These are phyloP conservation scores for Gracilariopsis chorda DNA, from an alignment of 23 red algal species.

Conservation along the genomic window DNA sequence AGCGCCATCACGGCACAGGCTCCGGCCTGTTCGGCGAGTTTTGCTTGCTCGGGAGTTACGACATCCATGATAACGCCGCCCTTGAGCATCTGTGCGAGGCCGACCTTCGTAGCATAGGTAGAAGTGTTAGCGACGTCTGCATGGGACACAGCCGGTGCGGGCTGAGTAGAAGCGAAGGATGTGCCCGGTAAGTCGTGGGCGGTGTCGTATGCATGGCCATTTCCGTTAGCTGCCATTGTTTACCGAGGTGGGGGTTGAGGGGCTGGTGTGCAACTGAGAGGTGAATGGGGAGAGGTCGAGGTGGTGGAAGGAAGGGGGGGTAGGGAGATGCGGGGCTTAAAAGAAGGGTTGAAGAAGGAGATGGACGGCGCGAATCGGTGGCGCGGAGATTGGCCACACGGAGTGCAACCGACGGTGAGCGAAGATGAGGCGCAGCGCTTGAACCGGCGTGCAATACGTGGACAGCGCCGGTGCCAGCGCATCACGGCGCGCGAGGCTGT, in stretches of 20 bases:
- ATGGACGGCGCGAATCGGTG: background rate
- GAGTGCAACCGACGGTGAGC: background rate
- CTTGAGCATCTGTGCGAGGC: conserved; percentile 99
- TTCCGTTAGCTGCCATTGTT: background rate
- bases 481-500: background rate
- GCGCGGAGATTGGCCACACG: background rate
- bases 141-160: background rate
- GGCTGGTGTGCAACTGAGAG: too few relatives aligned
- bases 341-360: background rate
- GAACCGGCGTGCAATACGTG: background rate
- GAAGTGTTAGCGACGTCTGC: background rate
- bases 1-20: conserved; percentile 99
- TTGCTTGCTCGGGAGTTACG: conserved; percentile 96
- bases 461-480: background rate
- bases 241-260: background rate
- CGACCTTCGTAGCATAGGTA: conserved; percentile 95
- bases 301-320: too few relatives aligned
- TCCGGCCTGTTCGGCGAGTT: conserved; percentile 89
- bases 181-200: conserved; percentile 12
- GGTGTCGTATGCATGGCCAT: background rate
- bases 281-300: too few relatives aligned
- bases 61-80: conserved; percentile 99
- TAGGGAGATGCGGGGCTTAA: background rate
- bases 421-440: conserved; percentile 11
- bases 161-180: background rate